Conservation (phyloP, 2,329 filamentous ascomycete species). For the Mollisia scopiformis region DNA sequence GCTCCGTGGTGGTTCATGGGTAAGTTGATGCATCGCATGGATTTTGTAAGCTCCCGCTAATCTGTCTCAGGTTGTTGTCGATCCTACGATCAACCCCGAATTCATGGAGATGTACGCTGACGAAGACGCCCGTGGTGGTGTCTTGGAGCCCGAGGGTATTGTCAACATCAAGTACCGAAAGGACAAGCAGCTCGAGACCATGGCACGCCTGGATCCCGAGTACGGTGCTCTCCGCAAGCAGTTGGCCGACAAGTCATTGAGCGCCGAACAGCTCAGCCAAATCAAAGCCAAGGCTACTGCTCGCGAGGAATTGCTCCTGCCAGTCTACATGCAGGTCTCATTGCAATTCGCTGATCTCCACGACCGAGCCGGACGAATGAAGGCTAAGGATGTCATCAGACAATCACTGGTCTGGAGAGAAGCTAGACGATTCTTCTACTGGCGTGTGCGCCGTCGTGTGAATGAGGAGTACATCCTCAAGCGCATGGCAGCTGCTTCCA, state of each 20-base stretch:
- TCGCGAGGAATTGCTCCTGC: constrained; percentile 86
- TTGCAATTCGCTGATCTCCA: constrained; percentile 96
- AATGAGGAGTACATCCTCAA: constrained; percentile 98
- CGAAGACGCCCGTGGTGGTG: constrained; percentile 91
- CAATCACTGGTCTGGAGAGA: constrained; percentile 83
- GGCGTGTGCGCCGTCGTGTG: constrained; percentile 93
- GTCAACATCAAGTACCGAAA: constrained; percentile 98
- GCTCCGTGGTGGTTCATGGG: constrained; percentile 97
- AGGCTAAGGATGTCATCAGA: constrained; percentile 94
- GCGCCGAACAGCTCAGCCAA: constrained; percentile 72
- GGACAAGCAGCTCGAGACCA: constrained; percentile 96
- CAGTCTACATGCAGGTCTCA: constrained; percentile 94
- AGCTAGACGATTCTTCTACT: constrained; percentile 98
- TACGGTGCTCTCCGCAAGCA: constrained; percentile 86
- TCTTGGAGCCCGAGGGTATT: constrained; percentile 97
- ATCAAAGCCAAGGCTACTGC: constrained; percentile 84
- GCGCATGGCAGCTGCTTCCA: constrained; percentile 65
- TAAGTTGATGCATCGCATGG: constrained; percentile 42
- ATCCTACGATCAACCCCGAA: constrained; percentile 95
- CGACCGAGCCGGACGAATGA: constrained; percentile 95
- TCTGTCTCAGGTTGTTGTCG: constrained; percentile 75
- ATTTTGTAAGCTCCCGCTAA: constrained; percentile 36
- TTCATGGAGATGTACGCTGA: constrained; percentile 99
- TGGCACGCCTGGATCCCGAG: constrained; percentile 86
- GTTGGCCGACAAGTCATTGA: constrained; percentile 64